Evolutionary conservation across 2,329 filamentous ascomycete species (phyloP).

Genomic region (Apiospora koreana): DNA sequence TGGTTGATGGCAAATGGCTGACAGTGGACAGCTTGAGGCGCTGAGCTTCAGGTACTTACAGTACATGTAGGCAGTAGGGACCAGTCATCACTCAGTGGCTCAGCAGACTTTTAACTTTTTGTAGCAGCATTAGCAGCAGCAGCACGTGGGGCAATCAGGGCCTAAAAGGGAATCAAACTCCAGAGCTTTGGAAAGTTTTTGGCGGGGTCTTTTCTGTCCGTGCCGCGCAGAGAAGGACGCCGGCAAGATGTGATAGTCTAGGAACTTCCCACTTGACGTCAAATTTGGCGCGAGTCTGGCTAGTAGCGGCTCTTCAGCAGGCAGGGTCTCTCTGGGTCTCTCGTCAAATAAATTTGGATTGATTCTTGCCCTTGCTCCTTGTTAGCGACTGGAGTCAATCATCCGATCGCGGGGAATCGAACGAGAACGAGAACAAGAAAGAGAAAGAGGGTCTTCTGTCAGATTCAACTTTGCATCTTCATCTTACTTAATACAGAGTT

Average conservation of each 20-base stretch:
- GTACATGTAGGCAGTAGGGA: too few relatives aligned
- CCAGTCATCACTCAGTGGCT: too few relatives aligned
- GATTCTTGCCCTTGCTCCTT: background rate
- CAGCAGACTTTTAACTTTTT: background rate
- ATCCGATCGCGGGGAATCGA: slow-evolving; percentile 6
- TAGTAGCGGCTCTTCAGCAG: background rate
- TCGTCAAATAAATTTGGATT: background rate
- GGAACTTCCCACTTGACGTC: background rate
- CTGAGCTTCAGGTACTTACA: background rate
- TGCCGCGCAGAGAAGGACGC: background rate
- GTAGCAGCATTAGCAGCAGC: background rate
- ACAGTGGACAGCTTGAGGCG: background rate
- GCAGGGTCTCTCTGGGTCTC: slow-evolving; percentile 1
- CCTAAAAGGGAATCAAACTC: background rate
- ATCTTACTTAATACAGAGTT: background rate
- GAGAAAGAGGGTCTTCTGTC: background rate
- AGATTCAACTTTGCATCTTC: background rate
- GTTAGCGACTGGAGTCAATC: background rate
- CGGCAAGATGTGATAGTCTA: background rate
- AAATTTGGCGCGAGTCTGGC: background rate
- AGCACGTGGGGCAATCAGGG: background rate
- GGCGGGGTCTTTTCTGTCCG: background rate
- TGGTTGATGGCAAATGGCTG: too few relatives aligned
- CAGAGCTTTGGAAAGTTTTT: slow-evolving; percentile 5
- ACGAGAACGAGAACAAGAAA: background rate